Evolutionary conservation across 1,139 yeast species (phyloP), one percentile per base, ranked within the genome.

Genomic region (Saccharomyces hybrid): DNA sequence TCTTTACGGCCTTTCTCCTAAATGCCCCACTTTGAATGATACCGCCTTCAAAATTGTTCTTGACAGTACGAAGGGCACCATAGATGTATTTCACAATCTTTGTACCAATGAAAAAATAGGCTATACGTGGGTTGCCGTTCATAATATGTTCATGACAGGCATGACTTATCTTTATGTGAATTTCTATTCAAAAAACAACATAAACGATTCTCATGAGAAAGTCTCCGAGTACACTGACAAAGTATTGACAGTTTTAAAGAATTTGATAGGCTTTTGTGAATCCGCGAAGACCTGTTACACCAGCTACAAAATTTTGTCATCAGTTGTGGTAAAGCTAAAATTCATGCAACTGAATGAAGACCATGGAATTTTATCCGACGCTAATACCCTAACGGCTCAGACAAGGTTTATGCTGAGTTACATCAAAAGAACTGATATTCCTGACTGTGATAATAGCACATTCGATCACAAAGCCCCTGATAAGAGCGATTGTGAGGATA

Each of bases 121-220:
- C 67, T 90, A 87, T 70, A 88, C 97, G 0, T 90, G 97, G 97
- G 93, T 91, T 0, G 95, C 95, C 0, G 93, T 89, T 1, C 95
- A 89, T 68, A 89, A 88, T 68, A 73, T 88, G 54, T 88, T 88
- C 66, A 85, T 87, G 86, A 93, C 96, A 0, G 96, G 96, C 0
- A 86, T 93, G 23, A 86, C 96, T 2, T 88, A 83, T 63, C 74
- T 89, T 48, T 89, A 86, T 66, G 79, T 90, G 0, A 75, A 88
- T 13, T 88, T 86, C 66, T 86, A 86, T 66, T 81, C 87, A 38
- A 77, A 76, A 25, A 79, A 77, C 42, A 80, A 82, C n/a, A 64
- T 72, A 8, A 70, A 72, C 11, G 78, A 82, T 11, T 70, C 79
- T 7, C 65, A 80, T 13, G 75, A 75, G 16, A 82, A 79, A 53